Base-by-base conservation (phyloP, 495 filamentous ascomycete genomes). In the Lasiosphaeria hispida region DNA sequence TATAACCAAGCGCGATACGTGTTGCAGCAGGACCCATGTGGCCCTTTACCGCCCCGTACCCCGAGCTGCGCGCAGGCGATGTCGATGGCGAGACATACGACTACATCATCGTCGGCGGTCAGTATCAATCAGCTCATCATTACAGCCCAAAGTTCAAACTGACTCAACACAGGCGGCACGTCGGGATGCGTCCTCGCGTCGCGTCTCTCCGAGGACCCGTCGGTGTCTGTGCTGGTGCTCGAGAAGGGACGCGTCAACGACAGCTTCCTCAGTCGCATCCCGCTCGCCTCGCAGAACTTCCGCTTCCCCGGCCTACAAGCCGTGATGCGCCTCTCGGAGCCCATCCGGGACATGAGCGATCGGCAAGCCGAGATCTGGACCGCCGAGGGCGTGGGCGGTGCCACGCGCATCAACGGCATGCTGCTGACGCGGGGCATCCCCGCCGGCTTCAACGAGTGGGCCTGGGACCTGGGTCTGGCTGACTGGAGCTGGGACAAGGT, bases 111-210 rank as follows among this genome's bases (percentile, higher is more conserved):
- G 65, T 69, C 42, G 70, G 70, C 55, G 56, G 53, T 59, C 19
- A 56, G 48, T 41, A 15, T 19, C 6, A 14, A 8, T 7, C 9
- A 10, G 10, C 23, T 9, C 41, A 6, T 33, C 19, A 2, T 1
- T 18, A 30, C 6, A n/a, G 2, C 6, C 14, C 2, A 41, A 8
- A 13, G 38, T 41, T 7, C 2, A 2, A 38, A 30, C 14, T 45
- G 4, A 13, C 10, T 34, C 40, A 55, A 48, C 15, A 23, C 34
- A 55, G 54, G 54, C 36, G 54, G 54, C 54, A 78, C 78, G 40
- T 70, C 74, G 10, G 79, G 77, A 41, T 77, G 75, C 50, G 77
- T 78, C 17, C 55, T 82, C n/a, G 79, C 79, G 48, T 73, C 70
- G 41, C 75, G 77, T 35, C 71, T 82, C 11, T 75, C 77, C 38